Evolutionary conservation across 2,329 filamentous ascomycete species (phyloP).

Genomic region (Chrysosporium queenslandicum): DNA sequence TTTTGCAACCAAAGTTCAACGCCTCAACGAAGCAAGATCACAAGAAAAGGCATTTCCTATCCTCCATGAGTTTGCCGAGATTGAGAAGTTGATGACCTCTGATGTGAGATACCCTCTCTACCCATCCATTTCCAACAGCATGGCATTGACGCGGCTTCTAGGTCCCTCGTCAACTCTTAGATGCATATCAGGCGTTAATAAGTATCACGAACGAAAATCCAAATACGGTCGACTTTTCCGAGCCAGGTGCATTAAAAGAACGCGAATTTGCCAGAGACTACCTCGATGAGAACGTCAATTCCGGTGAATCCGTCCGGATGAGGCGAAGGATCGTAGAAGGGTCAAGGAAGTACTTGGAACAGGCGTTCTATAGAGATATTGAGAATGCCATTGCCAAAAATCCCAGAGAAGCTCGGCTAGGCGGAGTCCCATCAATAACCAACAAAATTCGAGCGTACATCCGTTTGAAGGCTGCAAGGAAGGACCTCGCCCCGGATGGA

Average conservation of each 20-base stretch:
- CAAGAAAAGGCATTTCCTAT: conserved; percentile 60
- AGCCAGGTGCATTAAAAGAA: conserved; percentile 58
- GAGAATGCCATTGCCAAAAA: conserved; percentile 70
- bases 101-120: conserved; percentile 38
- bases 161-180: conserved; percentile 62
- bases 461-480: conserved; percentile 64
- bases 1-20: conserved; percentile 68
- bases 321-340: conserved; percentile 72
- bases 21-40: conserved; percentile 63
- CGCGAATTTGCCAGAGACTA: conserved; percentile 69
- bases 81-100: conserved; percentile 61
- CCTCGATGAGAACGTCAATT: conserved; percentile 61
- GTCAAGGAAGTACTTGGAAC: conserved; percentile 69
- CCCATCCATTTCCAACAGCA: background rate
- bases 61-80: conserved; percentile 62
- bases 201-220: conserved; percentile 66
- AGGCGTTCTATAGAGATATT: conserved; percentile 66
- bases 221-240: conserved; percentile 48
- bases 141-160: conserved; percentile 27
- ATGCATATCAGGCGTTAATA: conserved; percentile 73
- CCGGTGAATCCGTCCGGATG: conserved; percentile 53
- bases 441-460: conserved; percentile 93
- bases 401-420: conserved; percentile 77
- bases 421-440: conserved; percentile 74
- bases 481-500: conserved; percentile 74